phyloP scores from a whole-genome alignment of 345 rosid species.

The Nephelium lappaceum region DNA sequence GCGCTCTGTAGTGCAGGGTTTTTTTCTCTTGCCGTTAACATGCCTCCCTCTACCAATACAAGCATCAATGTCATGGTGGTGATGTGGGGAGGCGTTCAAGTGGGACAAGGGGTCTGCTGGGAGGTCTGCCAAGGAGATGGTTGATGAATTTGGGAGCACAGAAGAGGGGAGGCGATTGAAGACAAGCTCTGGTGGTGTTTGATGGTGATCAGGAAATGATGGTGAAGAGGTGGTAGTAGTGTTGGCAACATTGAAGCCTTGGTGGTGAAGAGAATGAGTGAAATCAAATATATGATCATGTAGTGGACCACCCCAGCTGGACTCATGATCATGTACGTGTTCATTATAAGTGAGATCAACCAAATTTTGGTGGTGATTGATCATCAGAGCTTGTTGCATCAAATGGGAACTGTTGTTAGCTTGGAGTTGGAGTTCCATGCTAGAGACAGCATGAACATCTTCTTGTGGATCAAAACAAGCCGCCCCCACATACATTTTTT shows the following conservation, averaged over 20 bases:
- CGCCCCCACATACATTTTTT: neutral
- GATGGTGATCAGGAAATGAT: neutral
- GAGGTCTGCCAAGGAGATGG: neutral
- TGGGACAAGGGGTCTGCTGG: neutral
- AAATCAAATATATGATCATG: neutral
- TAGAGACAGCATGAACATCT: neutral
- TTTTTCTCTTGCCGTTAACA: constrained; percentile 44
- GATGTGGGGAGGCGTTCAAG: constrained; percentile 9
- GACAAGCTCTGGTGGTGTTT: neutral
- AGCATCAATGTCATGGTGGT: constrained; percentile 36
- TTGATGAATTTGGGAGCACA: neutral
- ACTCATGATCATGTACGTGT: neutral
- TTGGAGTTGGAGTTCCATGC: neutral
- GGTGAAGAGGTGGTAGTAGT: too few relatives aligned
- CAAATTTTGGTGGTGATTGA: neutral
- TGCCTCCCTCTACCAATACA: constrained; percentile 46
- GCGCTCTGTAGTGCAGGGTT: constrained; percentile 63
- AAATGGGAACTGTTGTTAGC: too few relatives aligned
- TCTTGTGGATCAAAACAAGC: neutral
- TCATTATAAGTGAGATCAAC: neutral
- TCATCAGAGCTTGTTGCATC: neutral
- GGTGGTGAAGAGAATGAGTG: neutral
- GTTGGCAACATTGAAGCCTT: neutral
- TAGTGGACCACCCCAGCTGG: neutral
- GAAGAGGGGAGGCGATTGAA: neutral